Conservation (phyloP, 2,329 filamentous ascomycete species). For the Penicillium sp. region DNA sequence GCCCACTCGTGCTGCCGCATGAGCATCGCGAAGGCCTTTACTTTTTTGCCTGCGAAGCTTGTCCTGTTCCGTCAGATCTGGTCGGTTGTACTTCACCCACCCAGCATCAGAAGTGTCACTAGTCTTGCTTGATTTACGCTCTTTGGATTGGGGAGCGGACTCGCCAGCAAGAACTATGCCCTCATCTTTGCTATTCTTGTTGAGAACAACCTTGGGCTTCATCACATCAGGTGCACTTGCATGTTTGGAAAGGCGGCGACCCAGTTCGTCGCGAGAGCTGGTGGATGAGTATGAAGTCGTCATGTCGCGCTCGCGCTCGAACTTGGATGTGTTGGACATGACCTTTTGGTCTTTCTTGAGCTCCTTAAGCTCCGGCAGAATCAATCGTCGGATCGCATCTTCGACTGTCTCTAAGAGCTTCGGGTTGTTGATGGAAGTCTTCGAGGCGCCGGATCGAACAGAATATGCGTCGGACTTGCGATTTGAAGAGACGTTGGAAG, state of each 20-base stretch:
- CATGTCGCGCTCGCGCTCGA: constrained; percentile 62
- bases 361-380: constrained; percentile 86
- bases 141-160: constrained; percentile 51
- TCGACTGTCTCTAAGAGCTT: constrained; percentile 89
- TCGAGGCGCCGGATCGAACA: constrained; percentile 58
- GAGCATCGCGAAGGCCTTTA: constrained; percentile 56
- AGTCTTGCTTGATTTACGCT: constrained; percentile 54
- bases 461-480: constrained; percentile 60
- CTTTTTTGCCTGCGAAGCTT: constrained; percentile 55
- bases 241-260: constrained; percentile 59
- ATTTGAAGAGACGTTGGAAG: constrained; percentile 55
- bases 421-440: constrained; percentile 86
- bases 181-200: constrained; percentile 59
- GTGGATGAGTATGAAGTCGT: constrained; percentile 61
- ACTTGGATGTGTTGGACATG: constrained; percentile 68
- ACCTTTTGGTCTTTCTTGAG: constrained; percentile 88
- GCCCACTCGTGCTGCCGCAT: constrained; percentile 56
- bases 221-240: constrained; percentile 61
- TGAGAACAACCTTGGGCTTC: constrained; percentile 62
- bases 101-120: constrained; percentile 50
- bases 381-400: constrained; percentile 85
- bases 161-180: constrained; percentile 58
- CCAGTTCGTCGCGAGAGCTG: constrained; percentile 57
- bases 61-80: constrained; percentile 53
- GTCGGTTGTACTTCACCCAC: constrained; percentile 46